A percentile compares a stretch with the other conserved stretches of the same genome.
phyloP scores from a whole-genome alignment of 1,139 yeast genomes.

The Taphrina deformans region DNA sequence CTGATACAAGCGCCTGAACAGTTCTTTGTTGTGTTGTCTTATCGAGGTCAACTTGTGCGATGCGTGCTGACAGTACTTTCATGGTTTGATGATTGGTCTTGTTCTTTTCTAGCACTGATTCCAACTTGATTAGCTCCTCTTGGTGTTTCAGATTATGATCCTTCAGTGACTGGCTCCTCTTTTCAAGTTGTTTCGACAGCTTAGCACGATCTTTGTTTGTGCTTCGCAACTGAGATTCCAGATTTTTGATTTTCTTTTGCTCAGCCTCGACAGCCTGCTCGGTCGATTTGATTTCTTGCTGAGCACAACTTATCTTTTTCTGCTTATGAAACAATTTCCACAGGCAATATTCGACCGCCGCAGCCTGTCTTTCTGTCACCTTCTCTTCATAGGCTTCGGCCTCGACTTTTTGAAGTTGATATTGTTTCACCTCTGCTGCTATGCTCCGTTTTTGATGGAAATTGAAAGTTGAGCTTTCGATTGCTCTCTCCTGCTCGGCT shows the following conservation, averaged over 20 bases:
- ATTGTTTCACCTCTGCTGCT: conserved; percentile 75
- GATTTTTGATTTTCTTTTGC: conserved; percentile 43
- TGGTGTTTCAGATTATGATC: conserved; percentile 51
- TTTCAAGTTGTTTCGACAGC: conserved; percentile 50
- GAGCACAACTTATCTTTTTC: conserved; percentile 45
- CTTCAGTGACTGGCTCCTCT: conserved; percentile 50
- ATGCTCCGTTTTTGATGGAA: conserved; percentile 72
- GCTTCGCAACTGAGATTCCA: conserved; percentile 43
- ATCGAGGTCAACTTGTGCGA: conserved; percentile 57
- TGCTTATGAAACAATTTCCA: conserved; percentile 72
- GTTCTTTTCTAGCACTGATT: conserved; percentile 61
- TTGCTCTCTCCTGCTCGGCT: conserved; percentile 67
- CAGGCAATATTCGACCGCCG: conserved; percentile 56
- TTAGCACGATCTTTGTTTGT: conserved; percentile 50
- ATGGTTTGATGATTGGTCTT: conserved; percentile 54
- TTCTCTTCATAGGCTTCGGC: conserved; percentile 67
- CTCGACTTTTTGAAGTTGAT: conserved; percentile 72
- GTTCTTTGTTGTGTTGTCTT: conserved; percentile 53
- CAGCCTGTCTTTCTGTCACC: conserved; percentile 52
- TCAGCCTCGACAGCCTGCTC: conserved; percentile 40
- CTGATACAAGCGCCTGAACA: conserved; percentile 52
- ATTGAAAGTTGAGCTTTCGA: conserved; percentile 63
- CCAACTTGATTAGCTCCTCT: conserved; percentile 52
- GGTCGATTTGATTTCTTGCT: conserved; percentile 22
- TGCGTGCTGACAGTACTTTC: conserved; percentile 53